Evolutionary conservation across 345 rosid species (phyloP), one percentile per base, ranked within the genome.

Genomic region (Lepidium aucheri): DNA sequence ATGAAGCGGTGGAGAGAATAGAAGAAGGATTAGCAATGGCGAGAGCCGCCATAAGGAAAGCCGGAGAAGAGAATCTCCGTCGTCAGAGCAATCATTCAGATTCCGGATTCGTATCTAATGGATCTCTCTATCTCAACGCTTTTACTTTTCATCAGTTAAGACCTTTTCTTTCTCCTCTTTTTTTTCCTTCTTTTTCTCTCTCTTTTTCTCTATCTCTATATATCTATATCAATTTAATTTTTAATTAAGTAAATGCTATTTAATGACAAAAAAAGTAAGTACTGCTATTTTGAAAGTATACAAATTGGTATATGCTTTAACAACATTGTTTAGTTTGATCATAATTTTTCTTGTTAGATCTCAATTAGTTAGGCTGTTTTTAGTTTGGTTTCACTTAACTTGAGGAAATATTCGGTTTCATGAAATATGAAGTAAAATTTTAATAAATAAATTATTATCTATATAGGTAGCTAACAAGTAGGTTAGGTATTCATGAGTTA

Each of bases 61-160:
- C 89, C 4, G 67, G 77, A 57, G 76, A 72, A 72, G 68, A 11
- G 63, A 20, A 26, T 66, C 68, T 53, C 73, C 57, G 50, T 24
- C 77, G 75, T 24, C 73, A 74, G 44, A 63, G 52, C 41, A 72
- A 78, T 18, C 12, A 60, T 24, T 44, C 59, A 32, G 74, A 49
- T 45, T 54, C 63, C 36, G 38, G 22, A 20, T 20, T 20, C 2
- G 22, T 20, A 20, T 20, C 22, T 1, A 20, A 69, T 53, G 90
- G 88, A 36, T 74, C 83, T 7, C 65, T 84, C 40, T 88, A 85
- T 79, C 56, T 70, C 54, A 88, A 84, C 60, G 80, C 91, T 49
- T 53, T 44, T 50, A 80, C 91, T 26, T 86, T 86, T 75, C 87
- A 83, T 71, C 90, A 88, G 96, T 86, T 79, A 63, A 72, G 77